Evolutionary conservation across 2,329 filamentous ascomycete species (phyloP).

Genomic region (Trichoderma citrinoviride): DNA sequence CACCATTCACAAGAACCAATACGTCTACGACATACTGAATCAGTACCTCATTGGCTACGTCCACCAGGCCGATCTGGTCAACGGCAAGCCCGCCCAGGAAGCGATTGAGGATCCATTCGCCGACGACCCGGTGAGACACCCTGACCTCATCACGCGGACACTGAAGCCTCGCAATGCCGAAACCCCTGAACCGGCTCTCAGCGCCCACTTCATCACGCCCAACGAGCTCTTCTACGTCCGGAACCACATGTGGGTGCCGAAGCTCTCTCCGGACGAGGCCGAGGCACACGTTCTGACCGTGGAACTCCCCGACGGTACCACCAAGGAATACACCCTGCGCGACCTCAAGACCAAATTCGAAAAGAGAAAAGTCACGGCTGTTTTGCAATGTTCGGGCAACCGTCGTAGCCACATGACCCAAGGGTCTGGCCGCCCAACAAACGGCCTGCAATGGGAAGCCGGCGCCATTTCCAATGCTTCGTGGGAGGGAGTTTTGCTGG

Average conservation of each 20-base stretch:
- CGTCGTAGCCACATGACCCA: conserved; percentile 58
- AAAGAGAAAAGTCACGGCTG: conserved; percentile 51
- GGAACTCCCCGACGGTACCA: conserved; percentile 55
- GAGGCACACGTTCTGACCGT: conserved; percentile 49
- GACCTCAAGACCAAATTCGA: conserved; percentile 54
- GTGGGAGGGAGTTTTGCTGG: conserved; percentile 56
- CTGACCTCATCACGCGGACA: conserved; percentile 50
- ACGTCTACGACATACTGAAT: conserved; percentile 64
- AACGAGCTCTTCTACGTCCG: conserved; percentile 58
- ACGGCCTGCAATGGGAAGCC: conserved; percentile 58
- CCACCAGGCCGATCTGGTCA: conserved; percentile 56
- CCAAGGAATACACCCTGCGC: conserved; percentile 50
- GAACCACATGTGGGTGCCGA: conserved; percentile 64
- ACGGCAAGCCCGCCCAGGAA: conserved; percentile 53
- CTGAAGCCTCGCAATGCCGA: conserved; percentile 61
- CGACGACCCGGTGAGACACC: conserved; percentile 52
- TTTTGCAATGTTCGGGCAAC: conserved; percentile 61
- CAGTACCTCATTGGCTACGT: conserved; percentile 63
- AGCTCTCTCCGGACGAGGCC: conserved; percentile 38
- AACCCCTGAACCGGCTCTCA: conserved; percentile 50
- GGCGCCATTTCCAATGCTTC: conserved; percentile 60
- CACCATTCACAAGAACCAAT: conserved; percentile 62
- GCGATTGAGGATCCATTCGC: conserved; percentile 60
- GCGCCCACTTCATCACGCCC: conserved; percentile 52
- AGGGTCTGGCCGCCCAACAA: conserved; percentile 44